Base-by-base conservation (phyloP, 2,329 filamentous ascomycete genomes). In the Pyricularia pennisetigena region DNA sequence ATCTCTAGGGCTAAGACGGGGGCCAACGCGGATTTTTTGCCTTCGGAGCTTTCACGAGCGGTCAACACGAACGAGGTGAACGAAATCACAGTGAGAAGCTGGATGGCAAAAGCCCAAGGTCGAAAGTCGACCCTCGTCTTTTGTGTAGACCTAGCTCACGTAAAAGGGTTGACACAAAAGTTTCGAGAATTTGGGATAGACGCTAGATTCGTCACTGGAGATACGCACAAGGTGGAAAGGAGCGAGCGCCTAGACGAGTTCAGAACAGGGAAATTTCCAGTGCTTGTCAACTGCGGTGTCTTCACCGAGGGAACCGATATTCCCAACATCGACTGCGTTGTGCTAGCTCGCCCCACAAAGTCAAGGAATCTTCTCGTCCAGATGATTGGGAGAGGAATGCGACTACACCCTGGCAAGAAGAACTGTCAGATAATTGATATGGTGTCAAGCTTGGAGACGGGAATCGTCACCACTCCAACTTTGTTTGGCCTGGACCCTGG, bases 271-370 rank as follows among this genome's bases (percentile, higher is more conserved):
- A 86, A 93, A 62, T 98, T 92, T 71, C 92, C 93, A 0, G 92
- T 99, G 0, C 83, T 99, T 16, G 80, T 99, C 67, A 99, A 99
- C 76, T 98, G 95, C 75, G 94, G 94, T 9, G 91, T 99, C 59
- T 98, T 97, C 74, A 98, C 94, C 0, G 95, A 99, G 80, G 95
- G 95, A 2, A 99, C 95, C 0, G 95, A 99, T 74, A 97, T 99
- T 35, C 95, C 96, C 6, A 97, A 97, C 76, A 92, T 99, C 72
- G 95, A 99, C 79, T 98, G 95, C 75, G 87, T 99, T 28, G 76
- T 99, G 9, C 84, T 99, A 9, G 93, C 91, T 3, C 84, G 95
- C 28, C 95, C 95, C 0, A 99, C 95, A 1, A 89, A 90, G 72
- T 98, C 95, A 20, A 88, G 91, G n/a, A 98, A 97, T 73, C 81